Base-by-base conservation (phyloP, 208 protist species). In the Acanthamoeba castellanii region DNA sequence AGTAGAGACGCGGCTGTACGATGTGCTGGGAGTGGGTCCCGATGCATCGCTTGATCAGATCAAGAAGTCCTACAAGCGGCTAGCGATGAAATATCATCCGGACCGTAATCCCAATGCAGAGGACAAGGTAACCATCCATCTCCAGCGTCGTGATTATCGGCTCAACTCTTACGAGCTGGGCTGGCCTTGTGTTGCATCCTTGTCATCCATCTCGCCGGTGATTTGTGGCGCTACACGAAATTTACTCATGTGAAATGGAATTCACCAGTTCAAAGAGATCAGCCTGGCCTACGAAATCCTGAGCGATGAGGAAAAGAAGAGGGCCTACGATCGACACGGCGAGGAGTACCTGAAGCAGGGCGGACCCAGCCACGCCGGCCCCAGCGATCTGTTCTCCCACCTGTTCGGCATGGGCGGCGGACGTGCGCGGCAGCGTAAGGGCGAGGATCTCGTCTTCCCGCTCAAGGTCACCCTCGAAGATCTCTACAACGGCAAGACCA, bases 271-370 rank as follows among this genome's bases (percentile, higher is more conserved):
- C 96, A 99, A 99, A 96, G 97, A 98, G 96, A 98, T 99, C 85
- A 99, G 98, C 47, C 97, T 98, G 42, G 99, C 99, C 16, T 99
- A 99, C 96, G 99, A 99, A 78, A 98, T 99, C 47, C 98, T 99
- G 27, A 98, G 97, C 50, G 99, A 99, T 94, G 57, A 96, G 22
- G 97, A 99, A 94, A 99, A 99, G 97, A 97, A 99, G 94, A 95
- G 97, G 64, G 96, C 98, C 50, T 99, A 99, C 95, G 99, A 99
- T 95, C 96, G 99, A 95, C 99, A 99, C 96, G 99, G 99, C 74
- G 98, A 99, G 97, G 97, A 99, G 87, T 99, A 98, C 66, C 97
- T 99, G 11, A 98, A 99, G 85, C 98, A 98, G 96, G 98, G 99
- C 50, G 96, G 96, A 2, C 3, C n/a, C 78, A 47, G 45, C 8